A percentile compares a stretch with the other conserved stretches of the same genome.
Conservation (phyloP, 2,329 filamentous ascomycete species). For the Rhinocladiella similis region DNA sequence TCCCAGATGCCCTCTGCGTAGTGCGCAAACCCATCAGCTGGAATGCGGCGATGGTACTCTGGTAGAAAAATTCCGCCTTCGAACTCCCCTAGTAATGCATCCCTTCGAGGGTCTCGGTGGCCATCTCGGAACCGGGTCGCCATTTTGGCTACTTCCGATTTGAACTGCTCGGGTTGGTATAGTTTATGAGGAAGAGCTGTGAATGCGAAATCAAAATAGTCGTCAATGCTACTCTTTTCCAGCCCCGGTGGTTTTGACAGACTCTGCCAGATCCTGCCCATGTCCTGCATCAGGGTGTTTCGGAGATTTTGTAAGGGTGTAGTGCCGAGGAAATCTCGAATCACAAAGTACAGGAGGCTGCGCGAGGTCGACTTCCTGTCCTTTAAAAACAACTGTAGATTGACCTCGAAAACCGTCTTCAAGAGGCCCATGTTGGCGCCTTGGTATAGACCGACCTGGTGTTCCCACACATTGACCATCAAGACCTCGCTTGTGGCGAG, state of each 20-base stretch:
- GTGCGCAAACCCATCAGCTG: slow-evolving; percentile 91
- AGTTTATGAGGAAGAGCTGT: slow-evolving; percentile 95
- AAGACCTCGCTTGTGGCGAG: slow-evolving; percentile 96
- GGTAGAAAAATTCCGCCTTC: slow-evolving; percentile 83
- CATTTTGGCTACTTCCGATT: slow-evolving; percentile 74
- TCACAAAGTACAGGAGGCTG: slow-evolving; percentile 96
- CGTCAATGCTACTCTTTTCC: slow-evolving; percentile 84
- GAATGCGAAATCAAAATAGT: slow-evolving; percentile 99
- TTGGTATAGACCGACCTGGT: slow-evolving; percentile 96
- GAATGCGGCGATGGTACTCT: slow-evolving; percentile 93
- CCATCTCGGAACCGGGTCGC: slow-evolving; percentile 80
- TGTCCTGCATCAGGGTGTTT: slow-evolving; percentile 84
- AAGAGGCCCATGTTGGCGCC: slow-evolving; percentile 98
- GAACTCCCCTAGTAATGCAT: slow-evolving; percentile 63
- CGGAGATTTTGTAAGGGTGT: slow-evolving; percentile 89
- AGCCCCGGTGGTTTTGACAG: slow-evolving; percentile 89
- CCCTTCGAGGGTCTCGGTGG: slow-evolving; percentile 66
- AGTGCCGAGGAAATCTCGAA: slow-evolving; percentile 90
- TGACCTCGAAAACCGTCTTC: slow-evolving; percentile 99
- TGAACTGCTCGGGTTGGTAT: slow-evolving; percentile 88
- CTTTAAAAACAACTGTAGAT: slow-evolving; percentile 93
- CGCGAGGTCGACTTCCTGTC: slow-evolving; percentile 86
- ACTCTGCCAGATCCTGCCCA: slow-evolving; percentile 87
- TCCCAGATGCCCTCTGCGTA: slow-evolving; percentile 97
- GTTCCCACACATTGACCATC: slow-evolving; percentile 99